Evolutionary conservation across 176 grass and related monocot species (phyloP).

Genomic region (Aegilops longissima): DNA sequence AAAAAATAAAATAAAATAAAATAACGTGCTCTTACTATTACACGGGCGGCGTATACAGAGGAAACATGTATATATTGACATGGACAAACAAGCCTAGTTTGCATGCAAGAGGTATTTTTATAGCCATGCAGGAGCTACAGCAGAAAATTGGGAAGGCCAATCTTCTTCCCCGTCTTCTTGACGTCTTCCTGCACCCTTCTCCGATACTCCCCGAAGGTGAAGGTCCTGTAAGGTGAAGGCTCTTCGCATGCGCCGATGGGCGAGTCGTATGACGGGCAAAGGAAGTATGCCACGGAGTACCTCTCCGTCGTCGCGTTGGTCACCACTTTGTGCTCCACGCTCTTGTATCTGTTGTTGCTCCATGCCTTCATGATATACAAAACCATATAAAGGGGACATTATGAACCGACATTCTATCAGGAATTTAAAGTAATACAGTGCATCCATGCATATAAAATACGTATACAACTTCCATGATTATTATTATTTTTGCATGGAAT

Average conservation of each 20-base stretch:
- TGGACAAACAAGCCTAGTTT: background rate
- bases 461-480: background rate
- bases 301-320: conserved; percentile 59
- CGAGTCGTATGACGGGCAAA: conserved; percentile 76
- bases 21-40: background rate
- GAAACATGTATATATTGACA: background rate
- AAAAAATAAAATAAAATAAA: background rate
- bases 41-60: background rate
- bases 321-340: conserved; percentile 82
- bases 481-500: no score
- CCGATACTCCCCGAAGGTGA: conserved; percentile 90
- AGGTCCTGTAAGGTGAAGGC: conserved; percentile 58
- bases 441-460: no score
- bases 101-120: background rate
- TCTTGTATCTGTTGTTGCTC: conserved; percentile 95
- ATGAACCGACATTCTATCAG: background rate
- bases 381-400: background rate
- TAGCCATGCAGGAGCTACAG: background rate
- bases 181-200: conserved; percentile 69
- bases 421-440: background rate
- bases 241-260: conserved; percentile 60
- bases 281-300: conserved; percentile 79
- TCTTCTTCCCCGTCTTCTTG: conserved; percentile 60
- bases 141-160: conserved; percentile 70
- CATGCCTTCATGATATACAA: conserved; percentile 51